Percentiles rank a stretch among this genome's conserved stretches.
Evolutionary conservation across 2,329 filamentous ascomycete genomes (phyloP).

Genomic region (Cytospora schulzeri): DNA sequence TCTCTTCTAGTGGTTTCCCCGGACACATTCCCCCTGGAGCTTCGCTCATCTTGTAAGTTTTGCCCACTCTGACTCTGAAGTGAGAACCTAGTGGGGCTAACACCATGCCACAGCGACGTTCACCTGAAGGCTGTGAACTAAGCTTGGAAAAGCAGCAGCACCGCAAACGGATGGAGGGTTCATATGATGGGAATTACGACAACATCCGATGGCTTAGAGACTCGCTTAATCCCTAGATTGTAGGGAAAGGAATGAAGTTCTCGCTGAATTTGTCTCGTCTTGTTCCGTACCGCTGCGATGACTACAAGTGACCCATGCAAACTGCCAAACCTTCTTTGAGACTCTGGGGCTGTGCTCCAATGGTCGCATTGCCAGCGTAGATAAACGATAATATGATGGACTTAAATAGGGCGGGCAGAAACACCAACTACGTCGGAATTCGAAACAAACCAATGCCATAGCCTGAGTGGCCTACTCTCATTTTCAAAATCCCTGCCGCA

Average conservation of each 20-base stretch:
- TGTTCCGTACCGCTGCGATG: not conserved
- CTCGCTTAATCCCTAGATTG: not conserved
- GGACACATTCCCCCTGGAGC: slow-evolving; percentile 74
- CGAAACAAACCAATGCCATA: not conserved
- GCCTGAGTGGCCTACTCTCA: too few species aligned
- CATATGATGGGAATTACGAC: not conserved
- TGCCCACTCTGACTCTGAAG: not conserved
- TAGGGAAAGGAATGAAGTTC: slow-evolving; percentile 1
- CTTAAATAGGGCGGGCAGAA: not conserved
- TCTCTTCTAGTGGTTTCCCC: slow-evolving; percentile 68
- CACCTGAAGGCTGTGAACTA: slow-evolving; percentile 38
- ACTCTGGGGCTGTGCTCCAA: not conserved
- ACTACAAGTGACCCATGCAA: not conserved
- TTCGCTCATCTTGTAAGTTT: slow-evolving; percentile 78
- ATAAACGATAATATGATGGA: not conserved
- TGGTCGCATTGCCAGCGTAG: not conserved
- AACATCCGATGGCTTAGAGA: not conserved
- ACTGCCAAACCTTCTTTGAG: not conserved
- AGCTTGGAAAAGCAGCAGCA: not conserved
- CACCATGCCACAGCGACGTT: slow-evolving; percentile 35
- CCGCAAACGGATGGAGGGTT: not conserved
- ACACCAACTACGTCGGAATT: not conserved
- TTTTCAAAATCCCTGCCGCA: not conserved
- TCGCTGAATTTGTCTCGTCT: not conserved
- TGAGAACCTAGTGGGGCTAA: slow-evolving; percentile 28